phyloP scores from a whole-genome alignment of 768 basidiomycete genomes.

The Tulasnella sp. region DNA sequence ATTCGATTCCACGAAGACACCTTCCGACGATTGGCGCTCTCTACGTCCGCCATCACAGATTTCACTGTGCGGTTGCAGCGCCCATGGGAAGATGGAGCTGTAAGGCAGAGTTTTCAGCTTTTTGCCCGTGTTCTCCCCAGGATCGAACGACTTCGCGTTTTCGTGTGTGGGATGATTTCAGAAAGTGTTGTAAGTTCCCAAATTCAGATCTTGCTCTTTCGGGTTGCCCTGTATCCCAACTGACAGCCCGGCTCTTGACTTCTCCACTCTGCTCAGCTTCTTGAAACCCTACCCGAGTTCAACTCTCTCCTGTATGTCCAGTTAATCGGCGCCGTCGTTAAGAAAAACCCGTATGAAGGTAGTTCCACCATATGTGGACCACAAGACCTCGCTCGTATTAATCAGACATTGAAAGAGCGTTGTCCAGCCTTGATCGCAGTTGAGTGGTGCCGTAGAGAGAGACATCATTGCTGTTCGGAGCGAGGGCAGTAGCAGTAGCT shows the following conservation, averaged over 20 bases:
- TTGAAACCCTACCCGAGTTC: neutral
- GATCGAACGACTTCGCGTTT: neutral
- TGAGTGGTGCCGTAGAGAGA: neutral
- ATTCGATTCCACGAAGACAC: neutral
- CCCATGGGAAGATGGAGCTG: neutral
- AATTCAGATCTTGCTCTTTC: neutral
- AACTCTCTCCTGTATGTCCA: neutral
- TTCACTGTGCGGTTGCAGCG: neutral
- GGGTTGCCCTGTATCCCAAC: neutral
- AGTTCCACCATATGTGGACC: neutral
- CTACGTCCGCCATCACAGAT: neutral
- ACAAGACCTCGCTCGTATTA: neutral
- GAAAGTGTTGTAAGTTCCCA: neutral
- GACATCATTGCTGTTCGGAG: neutral
- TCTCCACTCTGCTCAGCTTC: neutral
- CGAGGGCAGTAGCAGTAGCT: neutral
- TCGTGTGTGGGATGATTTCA: neutral
- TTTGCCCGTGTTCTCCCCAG: neutral
- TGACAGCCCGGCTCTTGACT: neutral
- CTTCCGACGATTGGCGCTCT: neutral
- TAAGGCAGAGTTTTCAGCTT: neutral
- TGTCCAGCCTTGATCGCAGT: neutral
- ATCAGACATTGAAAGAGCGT: neutral
- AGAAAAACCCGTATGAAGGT: neutral
- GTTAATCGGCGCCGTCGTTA: neutral